phyloP scores from a whole-genome alignment of 202 grass and related monocot species.

The Zoysia matrella region DNA sequence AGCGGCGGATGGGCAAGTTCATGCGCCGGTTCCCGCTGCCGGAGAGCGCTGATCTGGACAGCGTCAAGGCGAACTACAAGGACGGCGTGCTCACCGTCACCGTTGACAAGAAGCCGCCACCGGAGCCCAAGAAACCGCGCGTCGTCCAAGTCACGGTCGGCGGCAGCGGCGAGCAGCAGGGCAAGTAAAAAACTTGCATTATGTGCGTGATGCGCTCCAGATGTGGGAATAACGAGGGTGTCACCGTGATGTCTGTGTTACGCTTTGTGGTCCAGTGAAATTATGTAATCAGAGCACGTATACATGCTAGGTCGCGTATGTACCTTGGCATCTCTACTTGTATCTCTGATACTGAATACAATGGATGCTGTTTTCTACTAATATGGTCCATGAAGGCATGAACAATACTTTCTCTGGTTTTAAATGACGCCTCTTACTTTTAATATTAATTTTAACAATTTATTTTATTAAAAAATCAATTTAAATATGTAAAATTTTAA shows the following conservation, averaged over 20 bases:
- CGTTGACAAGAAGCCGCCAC: slow-evolving; percentile 53
- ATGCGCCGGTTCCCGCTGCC: slow-evolving; percentile 55
- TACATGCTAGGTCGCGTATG: background rate
- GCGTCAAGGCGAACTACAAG: slow-evolving; percentile 42
- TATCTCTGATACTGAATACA: background rate
- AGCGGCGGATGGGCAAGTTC: slow-evolving; percentile 68
- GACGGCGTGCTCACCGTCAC: slow-evolving; percentile 66
- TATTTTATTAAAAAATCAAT: too few species aligned
- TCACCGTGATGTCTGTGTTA: background rate
- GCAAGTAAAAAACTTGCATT: slow-evolving; percentile 1
- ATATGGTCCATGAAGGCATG: background rate
- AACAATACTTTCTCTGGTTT: too few species aligned
- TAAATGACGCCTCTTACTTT: too few species aligned
- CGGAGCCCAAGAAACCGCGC: slow-evolving; percentile 58
- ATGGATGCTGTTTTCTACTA: background rate
- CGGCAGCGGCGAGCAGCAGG: background rate
- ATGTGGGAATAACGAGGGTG: background rate
- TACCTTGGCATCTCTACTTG: background rate
- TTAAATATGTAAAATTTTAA: too few species aligned
- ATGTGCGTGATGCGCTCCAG: background rate
- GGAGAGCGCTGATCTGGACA: slow-evolving; percentile 53
- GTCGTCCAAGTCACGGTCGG: slow-evolving; percentile 53
- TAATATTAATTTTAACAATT: too few species aligned
- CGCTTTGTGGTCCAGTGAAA: background rate
- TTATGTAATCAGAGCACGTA: too few species aligned